A percentile compares a stretch with the other conserved stretches of the same genome.
These are phyloP conservation scores for Hypoxylon trugodes DNA, from an alignment of 495 filamentous ascomycete species.

Conservation along the genomic window DNA sequence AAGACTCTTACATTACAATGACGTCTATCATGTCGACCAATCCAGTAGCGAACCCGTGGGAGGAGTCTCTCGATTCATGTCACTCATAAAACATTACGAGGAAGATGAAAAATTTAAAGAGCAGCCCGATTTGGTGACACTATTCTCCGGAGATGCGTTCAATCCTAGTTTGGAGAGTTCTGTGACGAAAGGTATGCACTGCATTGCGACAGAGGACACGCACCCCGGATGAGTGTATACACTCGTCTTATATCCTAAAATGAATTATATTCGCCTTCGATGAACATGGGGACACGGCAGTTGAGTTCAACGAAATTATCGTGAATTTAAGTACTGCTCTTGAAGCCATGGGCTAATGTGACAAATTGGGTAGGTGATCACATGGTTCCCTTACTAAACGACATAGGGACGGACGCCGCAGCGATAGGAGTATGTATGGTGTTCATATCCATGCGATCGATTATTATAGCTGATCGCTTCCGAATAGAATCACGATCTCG, in stretches of 20 bases:
- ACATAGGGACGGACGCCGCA: conserved; percentile 78
- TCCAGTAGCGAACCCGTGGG: conserved; percentile 82
- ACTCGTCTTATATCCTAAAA: too few relatives aligned
- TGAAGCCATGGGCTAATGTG: conserved; percentile 15
- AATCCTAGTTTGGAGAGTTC: conserved; percentile 88
- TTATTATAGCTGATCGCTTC: conserved; percentile 33
- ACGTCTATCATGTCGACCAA: conserved; percentile 85
- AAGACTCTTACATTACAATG: conserved; percentile 88
- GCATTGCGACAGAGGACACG: background rate
- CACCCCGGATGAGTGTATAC: background rate
- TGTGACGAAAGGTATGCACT: conserved; percentile 75
- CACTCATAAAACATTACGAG: conserved; percentile 78
- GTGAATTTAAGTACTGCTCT: background rate
- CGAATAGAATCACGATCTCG: conserved; percentile 82
- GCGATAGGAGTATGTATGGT: conserved; percentile 72
- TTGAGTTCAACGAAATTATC: too few relatives aligned
- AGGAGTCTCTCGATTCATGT: conserved; percentile 80
- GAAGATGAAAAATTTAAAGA: conserved; percentile 61
- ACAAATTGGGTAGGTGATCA: conserved; percentile 62
- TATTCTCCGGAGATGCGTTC: conserved; percentile 93
- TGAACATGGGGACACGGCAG: too few relatives aligned
- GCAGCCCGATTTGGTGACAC: conserved; percentile 72
- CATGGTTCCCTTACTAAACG: conserved; percentile 89
- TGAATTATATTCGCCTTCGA: too few relatives aligned
- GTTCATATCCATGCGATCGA: background rate